Conservation (phyloP, 2,329 filamentous ascomycete species). For the Epicoccum sorghinum region DNA sequence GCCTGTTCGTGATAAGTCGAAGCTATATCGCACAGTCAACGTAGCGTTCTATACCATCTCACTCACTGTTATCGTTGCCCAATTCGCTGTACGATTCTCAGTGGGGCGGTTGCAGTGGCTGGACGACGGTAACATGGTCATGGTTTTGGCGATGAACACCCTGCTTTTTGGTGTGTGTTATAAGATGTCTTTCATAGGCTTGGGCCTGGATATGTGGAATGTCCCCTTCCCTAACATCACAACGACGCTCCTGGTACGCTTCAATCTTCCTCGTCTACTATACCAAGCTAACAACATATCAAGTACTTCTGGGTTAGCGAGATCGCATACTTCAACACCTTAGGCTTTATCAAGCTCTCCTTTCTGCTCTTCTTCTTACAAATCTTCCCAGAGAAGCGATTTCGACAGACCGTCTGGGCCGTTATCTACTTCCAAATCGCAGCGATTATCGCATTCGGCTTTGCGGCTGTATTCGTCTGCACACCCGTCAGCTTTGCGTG, state of each 20-base stretch:
- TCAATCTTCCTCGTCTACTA: background rate
- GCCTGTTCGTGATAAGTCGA: conserved; percentile 11
- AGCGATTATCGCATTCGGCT: conserved; percentile 26
- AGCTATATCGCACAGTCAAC: conserved; percentile 2
- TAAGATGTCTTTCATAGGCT: conserved; percentile 18
- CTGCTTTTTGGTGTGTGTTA: conserved; percentile 12
- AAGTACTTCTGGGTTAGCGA: conserved; percentile 39
- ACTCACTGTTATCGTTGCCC: background rate
- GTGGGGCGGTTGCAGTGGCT: conserved; percentile 8
- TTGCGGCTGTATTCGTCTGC: conserved; percentile 35
- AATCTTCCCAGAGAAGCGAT: conserved; percentile 32
- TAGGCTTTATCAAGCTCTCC: conserved; percentile 32
- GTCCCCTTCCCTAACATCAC: conserved; percentile 9
- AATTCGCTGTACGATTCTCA: conserved; percentile 2
- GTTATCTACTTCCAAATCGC: conserved; percentile 25
- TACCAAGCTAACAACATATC: background rate
- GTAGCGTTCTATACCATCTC: conserved; percentile 5
- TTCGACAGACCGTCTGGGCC: conserved; percentile 17
- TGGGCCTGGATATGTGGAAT: conserved; percentile 21
- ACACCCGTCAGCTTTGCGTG: conserved; percentile 39
- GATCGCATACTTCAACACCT: conserved; percentile 34
- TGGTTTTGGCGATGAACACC: conserved; percentile 3
- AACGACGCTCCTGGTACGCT: conserved; percentile 12
- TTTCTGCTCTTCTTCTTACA: conserved; percentile 35
- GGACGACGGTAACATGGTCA: conserved; percentile 6